Conservation (phyloP, 2,329 filamentous ascomycete genomes). For the Cryphonectria naterciae region DNA sequence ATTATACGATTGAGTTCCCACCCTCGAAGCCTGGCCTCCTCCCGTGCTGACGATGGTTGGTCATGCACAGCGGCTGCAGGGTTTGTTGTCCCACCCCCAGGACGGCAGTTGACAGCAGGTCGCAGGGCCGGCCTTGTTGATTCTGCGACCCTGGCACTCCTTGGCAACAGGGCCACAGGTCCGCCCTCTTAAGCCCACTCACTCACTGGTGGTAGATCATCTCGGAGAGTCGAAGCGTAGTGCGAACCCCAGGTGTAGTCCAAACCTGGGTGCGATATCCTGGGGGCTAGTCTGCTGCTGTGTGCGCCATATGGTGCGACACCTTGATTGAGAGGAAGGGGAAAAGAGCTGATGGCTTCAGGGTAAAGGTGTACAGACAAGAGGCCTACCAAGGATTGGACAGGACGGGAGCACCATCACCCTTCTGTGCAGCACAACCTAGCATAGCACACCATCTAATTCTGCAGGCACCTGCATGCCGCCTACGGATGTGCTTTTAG, state of each 20-base stretch:
- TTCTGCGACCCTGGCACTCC: constrained; percentile 9
- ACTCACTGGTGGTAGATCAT: background rate
- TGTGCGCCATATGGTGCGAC: background rate
- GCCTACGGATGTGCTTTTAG: background rate
- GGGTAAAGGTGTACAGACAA: background rate
- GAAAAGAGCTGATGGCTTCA: background rate
- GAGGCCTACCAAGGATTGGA: background rate
- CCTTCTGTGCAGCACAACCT: background rate
- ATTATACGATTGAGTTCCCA: background rate
- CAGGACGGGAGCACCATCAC: background rate
- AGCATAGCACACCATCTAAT: background rate
- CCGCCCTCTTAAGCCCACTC: constrained; percentile 7
- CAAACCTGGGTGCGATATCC: background rate
- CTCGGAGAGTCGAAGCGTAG: background rate
- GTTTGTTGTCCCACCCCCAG: constrained; percentile 17
- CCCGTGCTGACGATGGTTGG: constrained; percentile 1
- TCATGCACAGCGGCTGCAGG: constrained; percentile 19
- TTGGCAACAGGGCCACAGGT: constrained; percentile 7
- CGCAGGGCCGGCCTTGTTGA: constrained; percentile 22
- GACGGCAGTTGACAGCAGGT: constrained; percentile 26
- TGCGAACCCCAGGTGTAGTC: background rate
- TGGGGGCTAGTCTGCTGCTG: background rate
- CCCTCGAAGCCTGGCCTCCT: constrained; percentile 2
- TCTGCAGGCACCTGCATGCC: constrained; percentile 6
- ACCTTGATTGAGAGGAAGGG: background rate